Evolutionary conservation across 192 early-diverging fungal genomes (phyloP).

Genomic region (Dissophora ornata): DNA sequence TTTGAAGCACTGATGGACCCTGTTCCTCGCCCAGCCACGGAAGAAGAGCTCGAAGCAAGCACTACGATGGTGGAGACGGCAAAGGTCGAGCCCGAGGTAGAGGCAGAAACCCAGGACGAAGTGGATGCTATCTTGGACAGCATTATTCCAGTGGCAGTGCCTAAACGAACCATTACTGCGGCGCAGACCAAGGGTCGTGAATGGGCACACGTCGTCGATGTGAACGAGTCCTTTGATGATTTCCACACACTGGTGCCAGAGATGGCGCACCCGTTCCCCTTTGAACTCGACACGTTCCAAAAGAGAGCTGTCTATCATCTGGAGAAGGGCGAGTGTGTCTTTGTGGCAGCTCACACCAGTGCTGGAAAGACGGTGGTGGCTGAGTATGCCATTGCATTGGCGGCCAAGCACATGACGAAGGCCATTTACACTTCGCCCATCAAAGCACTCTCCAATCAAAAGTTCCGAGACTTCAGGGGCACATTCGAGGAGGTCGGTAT

Average conservation of each 20-base stretch:
- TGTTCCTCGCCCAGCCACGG: slow-evolving; percentile 4
- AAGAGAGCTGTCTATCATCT: slow-evolving; percentile 96
- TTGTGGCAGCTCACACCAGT: slow-evolving; percentile 98
- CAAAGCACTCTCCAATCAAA: slow-evolving; percentile 98
- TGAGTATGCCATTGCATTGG: slow-evolving; percentile 96
- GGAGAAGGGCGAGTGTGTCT: slow-evolving; percentile 94
- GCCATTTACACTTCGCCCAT: slow-evolving; percentile 99
- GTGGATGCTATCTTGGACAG: slow-evolving; percentile 42
- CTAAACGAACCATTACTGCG: slow-evolving; percentile 15
- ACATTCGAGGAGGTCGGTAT: slow-evolving; percentile 94
- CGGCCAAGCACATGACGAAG: slow-evolving; percentile 94
- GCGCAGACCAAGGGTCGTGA: slow-evolving; percentile 62
- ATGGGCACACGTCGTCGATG: slow-evolving; percentile 95
- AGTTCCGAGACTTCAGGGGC: slow-evolving; percentile 93
- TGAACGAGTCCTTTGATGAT: slow-evolving; percentile 86
- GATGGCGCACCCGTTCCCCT: slow-evolving; percentile 89
- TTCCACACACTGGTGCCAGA: slow-evolving; percentile 93
- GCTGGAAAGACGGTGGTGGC: slow-evolving; percentile 99
- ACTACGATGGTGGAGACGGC: background rate
- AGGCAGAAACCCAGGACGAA: slow-evolving; percentile 18
- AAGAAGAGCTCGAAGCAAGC: background rate
- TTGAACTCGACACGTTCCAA: slow-evolving; percentile 97
- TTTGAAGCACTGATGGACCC: slow-evolving; percentile 43
- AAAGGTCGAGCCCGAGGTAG: background rate
- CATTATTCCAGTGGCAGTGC: slow-evolving; percentile 9